A percentile compares a stretch with the other conserved stretches of the same genome.
Conservation (phyloP, 169 alveolate species). For the Cryptosporidium muris region DNA sequence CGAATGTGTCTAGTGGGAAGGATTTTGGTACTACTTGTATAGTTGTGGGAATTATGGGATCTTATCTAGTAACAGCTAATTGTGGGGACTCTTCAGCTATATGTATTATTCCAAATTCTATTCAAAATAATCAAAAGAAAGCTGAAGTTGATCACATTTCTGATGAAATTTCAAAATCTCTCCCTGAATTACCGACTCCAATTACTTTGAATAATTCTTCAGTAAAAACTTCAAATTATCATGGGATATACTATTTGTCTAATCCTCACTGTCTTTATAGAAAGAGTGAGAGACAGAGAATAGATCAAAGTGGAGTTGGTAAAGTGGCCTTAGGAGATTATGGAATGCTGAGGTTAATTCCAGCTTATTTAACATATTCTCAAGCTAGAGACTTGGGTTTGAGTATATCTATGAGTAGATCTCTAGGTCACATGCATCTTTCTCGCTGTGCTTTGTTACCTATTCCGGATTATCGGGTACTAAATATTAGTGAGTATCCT, state of each 20-base stretch:
- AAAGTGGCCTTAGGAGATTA: constrained; percentile 46
- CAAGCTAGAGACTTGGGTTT: constrained; percentile 60
- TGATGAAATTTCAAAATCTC: not conserved
- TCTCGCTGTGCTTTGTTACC: constrained; percentile 60
- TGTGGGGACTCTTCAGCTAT: constrained; percentile 69
- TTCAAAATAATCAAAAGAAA: not conserved
- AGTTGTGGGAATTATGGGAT: constrained; percentile 42
- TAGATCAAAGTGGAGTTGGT: constrained; percentile 66
- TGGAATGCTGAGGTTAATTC: constrained; percentile 54
- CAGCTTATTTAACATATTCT: constrained; percentile 23
- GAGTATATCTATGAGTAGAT: constrained; percentile 66
- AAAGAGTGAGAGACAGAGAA: constrained; percentile 54
- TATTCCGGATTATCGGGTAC: constrained; percentile 36
- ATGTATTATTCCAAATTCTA: constrained; percentile 20
- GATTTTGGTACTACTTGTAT: constrained; percentile 60
- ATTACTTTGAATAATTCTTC: not conserved
- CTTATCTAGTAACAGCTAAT: constrained; percentile 41
- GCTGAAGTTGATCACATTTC: not conserved
- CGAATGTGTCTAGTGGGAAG: constrained; percentile 35
- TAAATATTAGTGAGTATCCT: constrained; percentile 11
- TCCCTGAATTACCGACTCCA: constrained; percentile 53
- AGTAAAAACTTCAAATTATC: not conserved
- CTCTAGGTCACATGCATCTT: constrained; percentile 63
- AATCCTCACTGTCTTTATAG: constrained; percentile 42
- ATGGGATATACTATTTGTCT: constrained; percentile 41